These are phyloP conservation scores for Wickerhamomyces sp. DNA, from an alignment of 1,139 yeast genomes.

Conservation along the genomic window DNA sequence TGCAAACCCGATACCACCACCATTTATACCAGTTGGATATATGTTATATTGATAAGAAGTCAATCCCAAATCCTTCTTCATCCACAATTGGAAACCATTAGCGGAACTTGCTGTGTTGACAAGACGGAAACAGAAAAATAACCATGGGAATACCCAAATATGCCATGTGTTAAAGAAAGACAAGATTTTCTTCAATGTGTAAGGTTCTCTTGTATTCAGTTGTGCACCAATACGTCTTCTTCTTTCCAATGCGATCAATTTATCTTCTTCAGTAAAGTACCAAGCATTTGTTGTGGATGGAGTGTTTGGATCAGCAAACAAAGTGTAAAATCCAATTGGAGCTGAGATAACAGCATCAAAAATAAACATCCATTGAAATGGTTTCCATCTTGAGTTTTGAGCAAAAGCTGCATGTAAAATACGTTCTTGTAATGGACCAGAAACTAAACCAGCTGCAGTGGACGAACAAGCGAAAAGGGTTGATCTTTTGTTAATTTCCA, in stretches of 20 bases:
- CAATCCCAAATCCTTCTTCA: constrained; percentile 39
- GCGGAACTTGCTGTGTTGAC: constrained; percentile 36
- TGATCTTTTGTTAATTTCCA: constrained; percentile 45
- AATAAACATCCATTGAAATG: constrained; percentile 54
- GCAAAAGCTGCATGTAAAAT: constrained; percentile 31
- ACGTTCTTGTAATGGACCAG: constrained; percentile 24
- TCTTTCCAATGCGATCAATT: constrained; percentile 25
- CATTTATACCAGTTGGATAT: constrained; percentile 43
- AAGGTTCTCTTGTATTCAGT: constrained; percentile 39
- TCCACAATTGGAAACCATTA: constrained; percentile 43
- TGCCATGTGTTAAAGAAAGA: constrained; percentile 21
- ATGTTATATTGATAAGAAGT: constrained; percentile 41
- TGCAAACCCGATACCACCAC: constrained; percentile 39
- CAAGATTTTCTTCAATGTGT: constrained; percentile 37
- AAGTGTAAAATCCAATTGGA: constrained; percentile 29
- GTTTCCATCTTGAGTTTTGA: constrained; percentile 32
- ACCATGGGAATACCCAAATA: constrained; percentile 36
- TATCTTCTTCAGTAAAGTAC: constrained; percentile 34
- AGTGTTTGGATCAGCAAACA: constrained; percentile 37
- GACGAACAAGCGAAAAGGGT: constrained; percentile 44
- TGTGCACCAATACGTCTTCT: constrained; percentile 41
- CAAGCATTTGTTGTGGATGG: constrained; percentile 38
- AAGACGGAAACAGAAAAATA: constrained; percentile 45
- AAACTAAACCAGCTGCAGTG: constrained; percentile 34
- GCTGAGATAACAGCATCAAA: constrained; percentile 49